Evolutionary conservation across 331 rosid species (phyloP), one percentile per base, ranked within the genome.

Genomic region (Stylosanthes scabra): DNA sequence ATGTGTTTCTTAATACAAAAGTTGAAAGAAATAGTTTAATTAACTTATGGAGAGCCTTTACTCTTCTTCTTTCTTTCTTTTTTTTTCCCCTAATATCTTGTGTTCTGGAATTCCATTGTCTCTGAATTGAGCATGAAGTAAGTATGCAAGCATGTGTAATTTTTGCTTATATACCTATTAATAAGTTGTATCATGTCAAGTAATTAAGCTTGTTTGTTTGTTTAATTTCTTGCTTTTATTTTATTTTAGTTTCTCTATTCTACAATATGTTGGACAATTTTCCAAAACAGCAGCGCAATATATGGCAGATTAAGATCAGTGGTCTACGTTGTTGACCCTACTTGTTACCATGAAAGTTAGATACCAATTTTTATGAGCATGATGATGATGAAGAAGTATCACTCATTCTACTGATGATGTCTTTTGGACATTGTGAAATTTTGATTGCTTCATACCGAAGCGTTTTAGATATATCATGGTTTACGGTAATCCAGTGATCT

Each of bases 101-200:
- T 76, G 39, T 59, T 80, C 51, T 72, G 61, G 73, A 65, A 66
- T 63, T 81, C 84, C 74, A 41, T 63, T 46, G 68, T 80, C 52
- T 14, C 13, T 71, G 75, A 78, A 75, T 72, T 29, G 25, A 10
- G 63, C 59, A 71, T 61, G 46, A 70, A 70, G 81, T 72, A 70
- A 70, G 81, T 72, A 72, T 66, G 79, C 65, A 70, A 74, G 75
- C 60, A 45, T 73, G 46, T 54, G 78, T 61, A 59, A 11, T 64
- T 82, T 78, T 67, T 40, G 67, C 81, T 79, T 46, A 59, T 63
- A 56, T 66, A 77, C 12, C 34, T 68, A 78, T 34, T 45, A 80
- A 73, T 80, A 71, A 86, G 64, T 66, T 82, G 47, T 86, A 74
- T 78, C 49, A 65, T 78, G 71, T 78, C 59, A 49, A 62, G 34